Base-by-base conservation (phyloP, 306 rosid species). In the Trifolium repens region DNA sequence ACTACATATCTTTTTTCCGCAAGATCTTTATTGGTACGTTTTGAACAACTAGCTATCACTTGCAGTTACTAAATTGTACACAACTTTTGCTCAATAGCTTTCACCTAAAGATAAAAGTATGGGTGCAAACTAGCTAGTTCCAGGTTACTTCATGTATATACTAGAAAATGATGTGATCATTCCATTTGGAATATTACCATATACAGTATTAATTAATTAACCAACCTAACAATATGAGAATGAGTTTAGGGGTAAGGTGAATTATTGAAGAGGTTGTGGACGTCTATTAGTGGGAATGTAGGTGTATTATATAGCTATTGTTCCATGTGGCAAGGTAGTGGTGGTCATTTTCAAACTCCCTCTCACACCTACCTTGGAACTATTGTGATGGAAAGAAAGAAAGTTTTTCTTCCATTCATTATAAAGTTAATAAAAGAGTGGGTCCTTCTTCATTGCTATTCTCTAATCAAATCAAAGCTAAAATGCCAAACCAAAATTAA, bases 321-420 rank as follows among this genome's bases (percentile, higher is more conserved):
- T 19, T 72, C 67, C 82, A 72, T 70, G 69, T 62, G 87, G 67
- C 42, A 46, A 49, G 50, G 66, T 78, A 12, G 55, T 75, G 85
- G 88, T 9, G 73, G 86, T 87, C 85, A 72, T 78, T 78, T 89
- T 91, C 84, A 81, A 9, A 32, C 34, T 52, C 44, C 72, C 30
- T 57, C 55, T 57, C 81, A 62, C 75, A 62, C 75, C 76, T 72
- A 44, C 75, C 50, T 63, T 64, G 73, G 78, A 65, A 35, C 80
- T 75, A 55, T 54, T 32, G 17, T 3, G n/a, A 52, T 71, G 69
- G 61, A 65, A 34, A 75, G 54, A 71, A 67, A 67, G 55, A 67
- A 67, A 63, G 43, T 15, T 81, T 71, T 76, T 50, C 32, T 46
- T 69, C 78, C 78, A 76, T 64, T 71, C 30, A 58, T 26, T 55